Conservation (phyloP, 371 early-diverging fungal genomes). For the Mucor circinelloides region DNA sequence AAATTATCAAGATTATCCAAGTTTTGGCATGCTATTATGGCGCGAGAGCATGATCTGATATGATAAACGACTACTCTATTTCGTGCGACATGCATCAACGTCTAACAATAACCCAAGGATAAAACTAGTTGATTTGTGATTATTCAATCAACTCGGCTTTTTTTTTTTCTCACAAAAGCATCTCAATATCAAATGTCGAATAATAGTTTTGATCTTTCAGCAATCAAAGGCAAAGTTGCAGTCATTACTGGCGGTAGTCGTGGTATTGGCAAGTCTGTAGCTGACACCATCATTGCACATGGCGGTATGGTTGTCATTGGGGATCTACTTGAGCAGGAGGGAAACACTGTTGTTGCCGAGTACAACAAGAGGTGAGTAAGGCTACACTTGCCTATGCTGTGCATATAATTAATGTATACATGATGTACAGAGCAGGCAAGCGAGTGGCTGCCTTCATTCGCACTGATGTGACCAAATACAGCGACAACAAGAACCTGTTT, state of each 20-base stretch:
- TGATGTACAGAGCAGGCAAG: background rate
- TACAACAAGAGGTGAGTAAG: constrained; percentile 37
- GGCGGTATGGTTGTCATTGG: constrained; percentile 69
- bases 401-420: background rate
- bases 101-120: background rate
- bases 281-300: constrained; percentile 45
- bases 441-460: constrained; percentile 47
- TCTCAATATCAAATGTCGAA: background rate
- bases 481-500: constrained; percentile 51
- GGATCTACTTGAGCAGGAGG: constrained; percentile 56
- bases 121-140: background rate
- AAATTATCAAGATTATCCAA: too few species aligned
- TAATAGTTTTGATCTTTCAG: background rate
- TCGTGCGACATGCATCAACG: background rate
- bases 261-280: constrained; percentile 68
- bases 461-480: constrained; percentile 64
- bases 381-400: too few species aligned
- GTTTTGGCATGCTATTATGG: too few species aligned
- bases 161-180: background rate
- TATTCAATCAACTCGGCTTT: background rate
- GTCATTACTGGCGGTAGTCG: constrained; percentile 86
- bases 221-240: constrained; percentile 37
- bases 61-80: too few species aligned
- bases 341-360: constrained; percentile 28
- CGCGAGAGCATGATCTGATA: too few species aligned